Conservation (phyloP, 1,284 basidiomycete genomes). For the Bothia castanella region DNA sequence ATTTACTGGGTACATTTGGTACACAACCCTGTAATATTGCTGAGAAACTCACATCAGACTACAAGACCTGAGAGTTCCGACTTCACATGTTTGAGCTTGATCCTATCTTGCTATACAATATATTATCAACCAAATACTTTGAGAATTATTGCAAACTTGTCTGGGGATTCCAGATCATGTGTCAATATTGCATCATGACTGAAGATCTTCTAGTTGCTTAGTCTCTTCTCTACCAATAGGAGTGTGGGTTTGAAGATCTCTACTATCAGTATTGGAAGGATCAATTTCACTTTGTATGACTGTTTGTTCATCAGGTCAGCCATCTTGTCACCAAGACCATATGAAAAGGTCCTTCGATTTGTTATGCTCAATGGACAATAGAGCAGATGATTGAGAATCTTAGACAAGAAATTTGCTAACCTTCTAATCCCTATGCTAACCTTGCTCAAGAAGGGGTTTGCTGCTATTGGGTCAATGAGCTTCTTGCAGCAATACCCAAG, state of each 20-base stretch:
- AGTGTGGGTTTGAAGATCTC: background rate
- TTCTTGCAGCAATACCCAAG: background rate
- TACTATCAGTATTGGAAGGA: background rate
- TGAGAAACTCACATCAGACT: constrained; percentile 31
- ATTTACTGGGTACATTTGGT: background rate
- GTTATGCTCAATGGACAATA: constrained; percentile 1
- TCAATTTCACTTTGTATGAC: background rate
- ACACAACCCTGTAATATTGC: constrained; percentile 31
- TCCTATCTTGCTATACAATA: background rate
- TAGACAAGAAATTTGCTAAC: background rate
- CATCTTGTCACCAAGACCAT: background rate
- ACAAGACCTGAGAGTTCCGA: constrained; percentile 1
- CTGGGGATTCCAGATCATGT: constrained; percentile 2
- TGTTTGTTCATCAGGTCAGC: background rate
- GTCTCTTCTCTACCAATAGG: background rate
- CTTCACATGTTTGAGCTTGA: constrained; percentile 8
- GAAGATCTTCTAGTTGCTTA: background rate
- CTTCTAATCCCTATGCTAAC: background rate
- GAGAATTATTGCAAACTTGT: constrained; percentile 1
- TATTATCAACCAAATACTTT: background rate
- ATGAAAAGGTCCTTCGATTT: background rate
- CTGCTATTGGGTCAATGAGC: background rate
- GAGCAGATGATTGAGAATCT: background rate
- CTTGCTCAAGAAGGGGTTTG: background rate
- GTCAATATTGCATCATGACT: background rate